Evolutionary conservation across 2,329 filamentous ascomycete genomes (phyloP).

Genomic region (Spiromastix sp.): DNA sequence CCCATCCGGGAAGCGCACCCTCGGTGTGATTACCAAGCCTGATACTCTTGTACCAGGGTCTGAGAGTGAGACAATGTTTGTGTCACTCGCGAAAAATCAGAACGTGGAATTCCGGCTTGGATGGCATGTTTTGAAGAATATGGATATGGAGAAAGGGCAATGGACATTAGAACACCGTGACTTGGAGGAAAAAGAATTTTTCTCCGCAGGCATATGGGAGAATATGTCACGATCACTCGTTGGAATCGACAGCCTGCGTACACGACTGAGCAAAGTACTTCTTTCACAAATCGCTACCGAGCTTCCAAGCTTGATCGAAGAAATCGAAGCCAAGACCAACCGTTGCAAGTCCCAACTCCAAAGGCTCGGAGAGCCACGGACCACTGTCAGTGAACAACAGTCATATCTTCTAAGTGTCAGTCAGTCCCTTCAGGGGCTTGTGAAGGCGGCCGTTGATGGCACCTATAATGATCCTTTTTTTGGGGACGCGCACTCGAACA

Average conservation of each 20-base stretch:
- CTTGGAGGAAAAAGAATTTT: slow-evolving; percentile 15
- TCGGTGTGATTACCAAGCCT: slow-evolving; percentile 26
- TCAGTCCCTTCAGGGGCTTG: slow-evolving; percentile 27
- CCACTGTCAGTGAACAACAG: slow-evolving; percentile 35
- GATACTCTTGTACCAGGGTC: slow-evolving; percentile 18
- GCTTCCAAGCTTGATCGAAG: slow-evolving; percentile 17
- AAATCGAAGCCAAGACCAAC: slow-evolving; percentile 18
- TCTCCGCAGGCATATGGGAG: slow-evolving; percentile 14
- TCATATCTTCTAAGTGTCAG: slow-evolving; percentile 31
- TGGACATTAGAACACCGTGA: slow-evolving; percentile 12
- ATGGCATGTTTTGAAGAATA: slow-evolving; percentile 21
- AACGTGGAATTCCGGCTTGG: slow-evolving; percentile 16
- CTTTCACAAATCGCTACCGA: slow-evolving; percentile 18
- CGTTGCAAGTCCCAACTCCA: slow-evolving; percentile 30
- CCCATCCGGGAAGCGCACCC: slow-evolving; percentile 16
- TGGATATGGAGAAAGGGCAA: slow-evolving; percentile 11
- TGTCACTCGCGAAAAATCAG: slow-evolving; percentile 17
- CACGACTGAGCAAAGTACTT: slow-evolving; percentile 18
- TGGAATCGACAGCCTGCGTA: slow-evolving; percentile 15
- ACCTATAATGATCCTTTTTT: slow-evolving; percentile 27
- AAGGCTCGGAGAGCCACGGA: slow-evolving; percentile 40
- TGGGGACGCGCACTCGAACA: slow-evolving; percentile 12
- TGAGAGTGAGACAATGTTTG: slow-evolving; percentile 15
- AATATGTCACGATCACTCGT: slow-evolving; percentile 10
- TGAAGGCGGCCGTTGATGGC: slow-evolving; percentile 23